Evolutionary conservation across 805 yeast species (phyloP), one percentile per base, ranked within the genome.

Genomic region (Pichia gijzeniarum): DNA sequence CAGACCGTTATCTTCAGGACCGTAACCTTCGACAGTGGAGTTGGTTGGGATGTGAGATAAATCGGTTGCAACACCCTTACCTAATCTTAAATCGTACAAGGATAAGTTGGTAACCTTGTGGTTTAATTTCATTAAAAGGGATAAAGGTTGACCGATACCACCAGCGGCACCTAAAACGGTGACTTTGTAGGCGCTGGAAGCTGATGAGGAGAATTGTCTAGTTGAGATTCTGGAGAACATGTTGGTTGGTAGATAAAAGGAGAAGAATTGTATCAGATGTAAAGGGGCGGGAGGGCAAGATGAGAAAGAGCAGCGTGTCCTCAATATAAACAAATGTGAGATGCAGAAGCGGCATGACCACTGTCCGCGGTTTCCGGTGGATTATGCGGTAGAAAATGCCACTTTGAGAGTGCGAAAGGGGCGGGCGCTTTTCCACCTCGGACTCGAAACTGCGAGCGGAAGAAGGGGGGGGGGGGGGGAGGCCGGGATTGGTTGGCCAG

Each of bases 11-110:
- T 44, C 40, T 53, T 85, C 95, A 57, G 96, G 95, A 48, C 86
- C 76, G 76, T 76, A 90, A 54, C 97, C 97, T 55, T 72, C 77
- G 58, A 91, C 96, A 47, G 77, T 78, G 53, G 96, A 86, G 75
- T 85, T 80, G 64, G 96, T 86, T 72, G 95, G 93, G 61, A 90
- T 78, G 72, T 90, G 98, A 38, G 95, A 85, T 52, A 90, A 76
- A 63, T 90, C 98, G 47, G 98, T 90, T 54, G 96, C 97, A 51
- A 90, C 97, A 74, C 98, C 98, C 56, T 89, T 88, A 51, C 96
- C 95, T 59, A 93, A 88, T 67, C 81, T 80, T 63, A 90, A 75
- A 70, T 90, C 98, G 74, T 85, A 90, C 47, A 90, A 73, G 50
- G 93, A 78, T 65, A 90, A 75, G 56, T 82, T 84, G 43, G 95